Evolutionary conservation across 2,329 filamentous ascomycete species (phyloP).

Genomic region (Dothideomycetes sp.): DNA sequence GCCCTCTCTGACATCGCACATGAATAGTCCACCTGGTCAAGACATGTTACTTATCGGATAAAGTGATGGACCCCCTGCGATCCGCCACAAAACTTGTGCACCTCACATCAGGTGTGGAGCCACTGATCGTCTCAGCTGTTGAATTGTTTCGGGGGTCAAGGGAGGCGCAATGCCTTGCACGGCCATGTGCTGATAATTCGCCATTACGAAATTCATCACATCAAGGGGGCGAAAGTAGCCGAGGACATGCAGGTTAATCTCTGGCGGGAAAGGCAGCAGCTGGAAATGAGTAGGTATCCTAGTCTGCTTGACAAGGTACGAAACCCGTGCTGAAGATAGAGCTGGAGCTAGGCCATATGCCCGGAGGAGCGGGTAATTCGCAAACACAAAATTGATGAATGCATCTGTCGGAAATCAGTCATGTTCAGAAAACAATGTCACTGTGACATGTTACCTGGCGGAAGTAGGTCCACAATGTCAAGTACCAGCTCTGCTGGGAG

Average conservation of each 20-base stretch:
- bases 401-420: constrained; percentile 14
- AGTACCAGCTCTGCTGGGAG: constrained; percentile 38
- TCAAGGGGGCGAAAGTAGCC: constrained; percentile 24
- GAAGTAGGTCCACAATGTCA: constrained; percentile 30
- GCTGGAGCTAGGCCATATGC: constrained; percentile 25
- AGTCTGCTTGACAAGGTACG: constrained; percentile 12
- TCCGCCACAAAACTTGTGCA: background rate
- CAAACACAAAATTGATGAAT: constrained; percentile 35
- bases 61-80: background rate
- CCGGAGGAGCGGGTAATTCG: constrained; percentile 32
- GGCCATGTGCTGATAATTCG: constrained; percentile 23
- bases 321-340: constrained; percentile 18
- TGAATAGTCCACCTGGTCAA: too few species aligned
- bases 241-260: constrained; percentile 30
- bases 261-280: constrained; percentile 24
- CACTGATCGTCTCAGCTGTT: constrained; percentile 16
- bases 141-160: constrained; percentile 16
- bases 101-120: background rate
- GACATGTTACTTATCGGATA: background rate
- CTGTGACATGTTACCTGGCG: constrained; percentile 11
- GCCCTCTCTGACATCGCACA: too few species aligned
- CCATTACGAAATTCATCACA: constrained; percentile 27
- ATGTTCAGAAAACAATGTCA: background rate
- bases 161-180: constrained; percentile 23
- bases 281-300: constrained; percentile 18